Evolutionary conservation across 495 filamentous ascomycete species (phyloP), one percentile per base, ranked within the genome.

Genomic region (Annulohypoxylon moriforme): DNA sequence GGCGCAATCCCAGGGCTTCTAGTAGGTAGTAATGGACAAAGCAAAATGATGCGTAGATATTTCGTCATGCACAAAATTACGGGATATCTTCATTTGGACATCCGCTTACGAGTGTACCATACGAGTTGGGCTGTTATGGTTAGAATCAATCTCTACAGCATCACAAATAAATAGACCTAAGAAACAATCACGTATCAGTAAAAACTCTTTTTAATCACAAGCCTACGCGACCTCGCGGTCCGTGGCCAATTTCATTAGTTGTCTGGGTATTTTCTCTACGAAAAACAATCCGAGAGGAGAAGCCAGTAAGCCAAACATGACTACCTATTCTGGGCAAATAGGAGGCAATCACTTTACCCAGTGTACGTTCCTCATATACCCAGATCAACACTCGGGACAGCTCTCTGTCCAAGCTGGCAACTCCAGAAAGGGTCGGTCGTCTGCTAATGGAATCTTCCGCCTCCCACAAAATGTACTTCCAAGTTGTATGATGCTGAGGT

Each of bases 231-330:
- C 55, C 47, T 66, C 31, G 68, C 38, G 55, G 68, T 66, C 53
- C 53, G 8, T n/a, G 49, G 50, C 62, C 56, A 18, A 10, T 22
- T 20, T 55, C 40, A 60, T 60, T 63, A 47, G 22, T 61, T 40
- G 34, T 38, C 57, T 49, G 70, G 70, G 70, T 72, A 72, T 72
- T 72, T 67, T 72, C 60, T 72, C 70, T 72, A 72, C 61, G 68
- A 61, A 47, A 49, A 60, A 38, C 44, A n/a, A 55, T 42, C 64
- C 36, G 57, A 63, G 69, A 71, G 58, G 44, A 71, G 27, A 25
- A 16, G 3, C 22, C 16, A 34, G 33, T 29, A 36, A 16, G 18
- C 27, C 56, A 31, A 52, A n/a, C 20, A 40, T 7, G 36, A 59
- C 18, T 42, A 40, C 31, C 38, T 16, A 67, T 46, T 33, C 57